Percentiles rank a stretch among this genome's conserved stretches.
These are phyloP conservation scores for Pseudogymnoascus sp. DNA, from an alignment of 2,329 filamentous ascomycete species.

Conservation along the genomic window DNA sequence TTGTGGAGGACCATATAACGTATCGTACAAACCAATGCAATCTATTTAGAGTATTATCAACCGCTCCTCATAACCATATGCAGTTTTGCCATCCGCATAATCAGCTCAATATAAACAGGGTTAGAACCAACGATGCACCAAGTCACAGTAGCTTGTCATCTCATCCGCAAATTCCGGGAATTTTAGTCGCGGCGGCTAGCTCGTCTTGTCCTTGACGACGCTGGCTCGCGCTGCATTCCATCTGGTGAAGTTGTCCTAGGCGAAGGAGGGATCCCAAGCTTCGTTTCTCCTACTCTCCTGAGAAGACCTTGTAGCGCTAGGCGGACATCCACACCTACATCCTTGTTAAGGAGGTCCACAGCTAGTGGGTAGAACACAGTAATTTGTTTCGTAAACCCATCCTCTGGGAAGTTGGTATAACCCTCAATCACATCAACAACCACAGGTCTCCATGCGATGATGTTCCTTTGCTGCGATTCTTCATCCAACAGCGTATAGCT, in stretches of 20 bases:
- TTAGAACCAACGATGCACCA: neutral
- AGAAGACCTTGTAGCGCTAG: constrained; percentile 69
- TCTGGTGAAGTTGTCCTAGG: constrained; percentile 8
- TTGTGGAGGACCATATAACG: constrained; percentile 3
- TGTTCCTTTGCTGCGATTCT: constrained; percentile 94
- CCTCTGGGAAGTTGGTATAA: constrained; percentile 72
- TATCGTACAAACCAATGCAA: constrained; percentile 6
- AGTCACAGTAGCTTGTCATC: neutral
- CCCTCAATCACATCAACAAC: constrained; percentile 96
- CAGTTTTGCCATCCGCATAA: constrained; percentile 5
- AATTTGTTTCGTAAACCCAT: constrained; percentile 73
- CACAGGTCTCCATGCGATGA: constrained; percentile 92
- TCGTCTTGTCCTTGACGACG: neutral
- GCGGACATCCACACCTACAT: constrained; percentile 73
- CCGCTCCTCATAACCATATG: constrained; percentile 1
- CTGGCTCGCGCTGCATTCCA: neutral
- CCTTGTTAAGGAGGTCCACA: constrained; percentile 73
- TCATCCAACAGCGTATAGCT: constrained; percentile 83
- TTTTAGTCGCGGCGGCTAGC: neutral
- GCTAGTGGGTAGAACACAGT: constrained; percentile 77
- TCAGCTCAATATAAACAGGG: neutral
- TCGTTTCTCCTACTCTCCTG: constrained; percentile 73
- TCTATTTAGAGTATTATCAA: constrained; percentile 3
- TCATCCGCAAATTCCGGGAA: neutral
- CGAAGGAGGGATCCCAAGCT: constrained; percentile 36